Evolutionary conservation across 495 filamentous ascomycete genomes (phyloP).

Genomic region (Friedmanniomyces endolithicus): DNA sequence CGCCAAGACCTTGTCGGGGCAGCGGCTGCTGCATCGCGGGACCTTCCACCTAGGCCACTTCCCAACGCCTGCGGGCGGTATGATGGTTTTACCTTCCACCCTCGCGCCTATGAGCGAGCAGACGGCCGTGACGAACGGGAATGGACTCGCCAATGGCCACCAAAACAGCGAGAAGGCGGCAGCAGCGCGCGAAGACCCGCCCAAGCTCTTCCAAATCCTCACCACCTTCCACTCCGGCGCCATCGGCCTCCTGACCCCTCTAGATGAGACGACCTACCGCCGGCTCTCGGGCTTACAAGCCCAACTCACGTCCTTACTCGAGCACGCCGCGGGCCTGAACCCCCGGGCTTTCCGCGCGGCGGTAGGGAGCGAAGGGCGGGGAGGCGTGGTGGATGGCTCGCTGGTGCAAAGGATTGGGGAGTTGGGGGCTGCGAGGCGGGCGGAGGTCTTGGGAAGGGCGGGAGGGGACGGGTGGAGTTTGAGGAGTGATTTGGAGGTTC

Average conservation of each 20-base stretch:
- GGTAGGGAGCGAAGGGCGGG: conserved; percentile 31
- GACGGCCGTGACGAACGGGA: conserved; percentile 26
- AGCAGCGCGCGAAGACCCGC: conserved; percentile 16
- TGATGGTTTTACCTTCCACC: conserved; percentile 63
- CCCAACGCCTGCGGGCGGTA: conserved; percentile 38
- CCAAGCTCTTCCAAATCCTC: conserved; percentile 50
- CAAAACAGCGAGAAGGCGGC: conserved; percentile 33
- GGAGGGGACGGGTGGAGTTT: conserved; percentile 40
- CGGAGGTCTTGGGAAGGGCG: conserved; percentile 50
- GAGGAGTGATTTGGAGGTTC: conserved; percentile 46
- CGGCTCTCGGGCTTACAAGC: conserved; percentile 69
- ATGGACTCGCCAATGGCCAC: conserved; percentile 24
- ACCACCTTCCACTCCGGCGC: conserved; percentile 60
- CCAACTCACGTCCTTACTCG: conserved; percentile 62
- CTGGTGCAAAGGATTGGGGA: conserved; percentile 55
- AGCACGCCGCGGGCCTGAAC: conserved; percentile 69
- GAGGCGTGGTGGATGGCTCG: conserved; percentile 51
- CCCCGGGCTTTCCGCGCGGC: conserved; percentile 58
- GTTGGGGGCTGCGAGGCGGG: conserved; percentile 51
- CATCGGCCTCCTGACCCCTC: conserved; percentile 61
- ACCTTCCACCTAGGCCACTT: conserved; percentile 79
- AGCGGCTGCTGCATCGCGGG: conserved; percentile 69
- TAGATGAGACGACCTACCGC: conserved; percentile 71
- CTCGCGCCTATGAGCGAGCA: conserved; percentile 9
- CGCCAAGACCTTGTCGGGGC: conserved; percentile 82